phyloP scores from a whole-genome alignment of 2,329 filamentous ascomycete species.

The Arthrobotrys conoides region DNA sequence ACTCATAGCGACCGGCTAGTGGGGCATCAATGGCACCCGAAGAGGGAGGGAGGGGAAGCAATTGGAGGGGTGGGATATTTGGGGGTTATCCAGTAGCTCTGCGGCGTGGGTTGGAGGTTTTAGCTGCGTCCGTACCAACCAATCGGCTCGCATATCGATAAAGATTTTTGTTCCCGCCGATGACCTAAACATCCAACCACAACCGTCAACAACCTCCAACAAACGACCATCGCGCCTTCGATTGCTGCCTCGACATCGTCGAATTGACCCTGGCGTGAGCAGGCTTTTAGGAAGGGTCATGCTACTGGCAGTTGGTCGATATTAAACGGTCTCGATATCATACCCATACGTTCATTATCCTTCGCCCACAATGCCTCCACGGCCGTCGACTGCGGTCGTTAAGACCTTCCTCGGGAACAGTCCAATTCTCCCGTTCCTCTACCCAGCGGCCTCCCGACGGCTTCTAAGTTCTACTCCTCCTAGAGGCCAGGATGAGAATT shows the following conservation, averaged over 20 bases:
- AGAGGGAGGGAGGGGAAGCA: background rate
- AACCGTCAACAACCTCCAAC: constrained; percentile 14
- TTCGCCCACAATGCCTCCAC: constrained; percentile 44
- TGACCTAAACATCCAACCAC: constrained; percentile 43
- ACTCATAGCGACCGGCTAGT: constrained; percentile 54
- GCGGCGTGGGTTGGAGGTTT: constrained; percentile 30
- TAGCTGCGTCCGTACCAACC: constrained; percentile 33
- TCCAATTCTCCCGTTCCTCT: constrained; percentile 52
- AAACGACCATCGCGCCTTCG: background rate
- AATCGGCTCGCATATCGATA: constrained; percentile 55
- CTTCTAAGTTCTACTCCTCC: constrained; percentile 40
- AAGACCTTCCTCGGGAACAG: constrained; percentile 35
- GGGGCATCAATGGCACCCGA: constrained; percentile 31
- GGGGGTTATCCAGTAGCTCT: background rate
- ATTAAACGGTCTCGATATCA: constrained; percentile 1
- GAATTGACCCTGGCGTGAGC: background rate
- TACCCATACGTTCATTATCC: background rate
- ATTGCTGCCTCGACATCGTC: constrained; percentile 22
- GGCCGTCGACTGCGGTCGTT: constrained; percentile 37
- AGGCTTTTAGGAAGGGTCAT: constrained; percentile 7
- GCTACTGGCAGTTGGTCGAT: constrained; percentile 13
- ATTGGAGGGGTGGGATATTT: constrained; percentile 21
- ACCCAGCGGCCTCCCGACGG: constrained; percentile 45
- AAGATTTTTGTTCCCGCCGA: constrained; percentile 59
- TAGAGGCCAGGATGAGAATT: background rate